Evolutionary conservation across 2,329 filamentous ascomycete species (phyloP).

Genomic region (Sporothrix brasiliensis): DNA sequence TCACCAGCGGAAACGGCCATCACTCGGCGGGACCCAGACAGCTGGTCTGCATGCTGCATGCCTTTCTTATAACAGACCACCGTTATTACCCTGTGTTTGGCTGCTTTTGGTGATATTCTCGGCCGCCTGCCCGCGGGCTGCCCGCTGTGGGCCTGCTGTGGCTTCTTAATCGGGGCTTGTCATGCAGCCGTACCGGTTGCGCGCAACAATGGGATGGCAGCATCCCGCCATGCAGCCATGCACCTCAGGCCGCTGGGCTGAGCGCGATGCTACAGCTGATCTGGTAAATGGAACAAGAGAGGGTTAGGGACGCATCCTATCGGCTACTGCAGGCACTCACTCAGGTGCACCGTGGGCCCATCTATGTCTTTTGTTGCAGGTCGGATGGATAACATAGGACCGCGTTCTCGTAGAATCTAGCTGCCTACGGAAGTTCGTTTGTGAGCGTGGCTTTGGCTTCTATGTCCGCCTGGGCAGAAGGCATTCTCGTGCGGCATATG

Average conservation of each 20-base stretch:
- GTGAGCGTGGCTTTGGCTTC: too few relatives aligned
- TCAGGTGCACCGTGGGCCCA: background rate
- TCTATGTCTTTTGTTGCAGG: background rate
- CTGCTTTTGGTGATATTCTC: background rate
- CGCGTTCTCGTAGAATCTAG: too few relatives aligned
- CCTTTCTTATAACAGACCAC: background rate
- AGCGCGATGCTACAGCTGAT: background rate
- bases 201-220: background rate
- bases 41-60: conserved; percentile 8
- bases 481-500: too few relatives aligned
- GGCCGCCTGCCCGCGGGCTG: background rate
- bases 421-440: too few relatives aligned
- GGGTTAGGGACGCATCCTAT: background rate
- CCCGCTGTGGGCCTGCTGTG: too few relatives aligned
- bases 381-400: too few relatives aligned
- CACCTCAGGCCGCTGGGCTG: too few relatives aligned
- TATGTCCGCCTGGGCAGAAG: too few relatives aligned
- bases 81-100: background rate
- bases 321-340: background rate
- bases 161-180: background rate
- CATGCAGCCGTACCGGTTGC: background rate
- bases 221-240: background rate
- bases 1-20: background rate
- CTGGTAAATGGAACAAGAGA: too few relatives aligned
- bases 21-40: background rate